A percentile compares a stretch with the other conserved stretches of the same genome.
Conservation (phyloP, 2,329 filamentous ascomycete species). For the Scytalidium sp. region DNA sequence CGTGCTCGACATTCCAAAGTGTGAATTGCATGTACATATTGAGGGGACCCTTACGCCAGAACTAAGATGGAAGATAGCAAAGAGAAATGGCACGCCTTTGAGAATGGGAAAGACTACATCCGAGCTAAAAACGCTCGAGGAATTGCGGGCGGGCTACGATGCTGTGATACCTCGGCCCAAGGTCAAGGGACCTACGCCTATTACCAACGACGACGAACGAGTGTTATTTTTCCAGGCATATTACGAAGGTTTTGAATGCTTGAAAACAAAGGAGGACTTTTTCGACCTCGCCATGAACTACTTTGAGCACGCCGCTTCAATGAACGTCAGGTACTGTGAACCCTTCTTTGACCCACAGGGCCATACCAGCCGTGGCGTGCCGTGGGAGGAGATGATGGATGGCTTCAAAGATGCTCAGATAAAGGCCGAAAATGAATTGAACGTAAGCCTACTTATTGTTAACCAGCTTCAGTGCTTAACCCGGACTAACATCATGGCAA, state of each 20-base stretch:
- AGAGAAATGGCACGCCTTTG: conserved; percentile 60
- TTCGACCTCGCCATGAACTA: conserved; percentile 69
- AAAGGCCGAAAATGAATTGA: conserved; percentile 56
- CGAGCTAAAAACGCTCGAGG: neutral
- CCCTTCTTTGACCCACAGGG: conserved; percentile 79
- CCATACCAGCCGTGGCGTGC: conserved; percentile 60
- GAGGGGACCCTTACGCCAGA: conserved; percentile 70
- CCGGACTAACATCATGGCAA: conserved; percentile 7
- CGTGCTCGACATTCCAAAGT: conserved; percentile 66
- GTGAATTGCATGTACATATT: conserved; percentile 77
- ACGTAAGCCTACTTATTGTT: conserved; percentile 40
- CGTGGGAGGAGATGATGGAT: conserved; percentile 56
- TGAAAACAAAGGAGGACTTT: conserved; percentile 64
- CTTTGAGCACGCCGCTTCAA: conserved; percentile 57
- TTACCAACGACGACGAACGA: conserved; percentile 5
- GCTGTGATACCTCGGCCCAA: neutral
- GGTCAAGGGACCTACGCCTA: neutral
- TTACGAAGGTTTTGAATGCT: conserved; percentile 69
- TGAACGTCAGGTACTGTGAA: conserved; percentile 68
- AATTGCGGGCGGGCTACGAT: too few relatives aligned
- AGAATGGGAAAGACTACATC: conserved; percentile 27
- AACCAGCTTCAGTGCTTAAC: neutral
- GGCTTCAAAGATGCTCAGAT: conserved; percentile 59
- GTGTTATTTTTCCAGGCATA: conserved; percentile 66
- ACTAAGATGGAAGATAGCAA: conserved; percentile 65